phyloP scores from a whole-genome alignment of 2,329 filamentous ascomycete species.

The Zymoseptoria tritici region DNA sequence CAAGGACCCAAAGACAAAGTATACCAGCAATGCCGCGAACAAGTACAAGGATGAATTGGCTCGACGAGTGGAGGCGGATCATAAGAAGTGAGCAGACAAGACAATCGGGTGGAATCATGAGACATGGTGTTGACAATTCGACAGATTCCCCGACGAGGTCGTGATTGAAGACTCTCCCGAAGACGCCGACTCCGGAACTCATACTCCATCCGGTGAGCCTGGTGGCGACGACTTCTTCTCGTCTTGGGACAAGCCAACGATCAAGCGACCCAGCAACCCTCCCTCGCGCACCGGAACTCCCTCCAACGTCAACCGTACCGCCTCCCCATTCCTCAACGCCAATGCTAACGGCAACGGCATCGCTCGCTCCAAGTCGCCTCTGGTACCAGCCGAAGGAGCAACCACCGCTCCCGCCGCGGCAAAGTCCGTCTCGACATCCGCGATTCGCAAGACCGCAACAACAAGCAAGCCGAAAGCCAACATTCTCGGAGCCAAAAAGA shows the following conservation, averaged over 20 bases:
- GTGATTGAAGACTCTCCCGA: slow-evolving; percentile 68
- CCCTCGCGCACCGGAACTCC: slow-evolving; percentile 85
- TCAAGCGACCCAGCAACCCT: slow-evolving; percentile 92
- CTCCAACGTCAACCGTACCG: slow-evolving; percentile 63
- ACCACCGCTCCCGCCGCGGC: slow-evolving; percentile 57
- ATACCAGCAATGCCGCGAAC: slow-evolving; percentile 81
- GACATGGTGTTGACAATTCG: slow-evolving; percentile 22
- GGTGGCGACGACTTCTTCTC: slow-evolving; percentile 90
- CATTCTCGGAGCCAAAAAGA: slow-evolving; percentile 65
- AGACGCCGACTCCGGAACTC: slow-evolving; percentile 50
- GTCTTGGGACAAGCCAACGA: slow-evolving; percentile 95
- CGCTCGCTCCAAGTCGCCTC: slow-evolving; percentile 75
- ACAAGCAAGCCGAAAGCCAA: slow-evolving; percentile 58
- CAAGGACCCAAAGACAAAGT: slow-evolving; percentile 96
- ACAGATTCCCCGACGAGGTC: slow-evolving; percentile 76
- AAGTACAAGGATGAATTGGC: slow-evolving; percentile 99
- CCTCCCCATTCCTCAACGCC: slow-evolving; percentile 83
- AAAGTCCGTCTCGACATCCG: slow-evolving; percentile 67
- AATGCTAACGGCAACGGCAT: slow-evolving; percentile 53
- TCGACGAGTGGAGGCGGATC: slow-evolving; percentile 73
- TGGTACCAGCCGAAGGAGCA: slow-evolving; percentile 50
- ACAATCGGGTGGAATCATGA: background rate
- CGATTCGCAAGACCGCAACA: slow-evolving; percentile 67
- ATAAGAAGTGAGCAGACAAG: slow-evolving; percentile 60
- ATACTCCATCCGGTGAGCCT: slow-evolving; percentile 71